These are phyloP conservation scores for Hebeloma cylindrosporum DNA, from an alignment of 768 basidiomycete species.

Conservation along the genomic window DNA sequence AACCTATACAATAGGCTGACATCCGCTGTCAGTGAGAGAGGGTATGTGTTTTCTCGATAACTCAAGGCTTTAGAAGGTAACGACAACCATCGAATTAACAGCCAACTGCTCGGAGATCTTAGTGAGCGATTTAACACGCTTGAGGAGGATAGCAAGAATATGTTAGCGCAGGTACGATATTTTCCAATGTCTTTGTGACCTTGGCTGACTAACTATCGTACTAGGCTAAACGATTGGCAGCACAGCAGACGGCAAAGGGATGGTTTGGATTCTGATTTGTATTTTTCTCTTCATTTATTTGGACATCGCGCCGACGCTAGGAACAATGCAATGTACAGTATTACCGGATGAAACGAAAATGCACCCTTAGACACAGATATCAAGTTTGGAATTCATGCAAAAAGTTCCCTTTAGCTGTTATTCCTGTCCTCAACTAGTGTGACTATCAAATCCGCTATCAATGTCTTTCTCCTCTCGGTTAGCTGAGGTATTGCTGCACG, in stretches of 20 bases:
- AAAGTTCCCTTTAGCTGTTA: slow-evolving; percentile 7
- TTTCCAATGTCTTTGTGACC: neutral
- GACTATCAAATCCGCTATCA: slow-evolving; percentile 37
- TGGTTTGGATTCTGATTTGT: slow-evolving; percentile 57
- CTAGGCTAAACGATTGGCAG: slow-evolving; percentile 63
- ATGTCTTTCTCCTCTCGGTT: slow-evolving; percentile 45
- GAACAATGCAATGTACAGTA: neutral
- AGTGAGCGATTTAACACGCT: slow-evolving; percentile 63
- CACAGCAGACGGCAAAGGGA: slow-evolving; percentile 60
- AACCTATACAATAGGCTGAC: slow-evolving; percentile 46
- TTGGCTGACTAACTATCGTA: neutral
- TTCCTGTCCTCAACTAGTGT: slow-evolving; percentile 26
- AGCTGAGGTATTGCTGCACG: too few species aligned
- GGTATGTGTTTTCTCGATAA: slow-evolving; percentile 46
- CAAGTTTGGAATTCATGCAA: too few species aligned
- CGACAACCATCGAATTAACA: too few species aligned
- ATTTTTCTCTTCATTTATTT: neutral
- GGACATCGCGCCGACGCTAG: neutral
- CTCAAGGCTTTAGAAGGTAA: too few species aligned
- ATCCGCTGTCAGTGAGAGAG: slow-evolving; percentile 62
- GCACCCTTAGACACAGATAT: too few species aligned
- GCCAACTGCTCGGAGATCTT: slow-evolving; percentile 61
- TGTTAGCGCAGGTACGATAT: slow-evolving; percentile 56
- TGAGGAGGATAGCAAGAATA: slow-evolving; percentile 64
- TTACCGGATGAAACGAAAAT: too few species aligned